Evolutionary conservation across 1,284 basidiomycete genomes (phyloP), one percentile per base, ranked within the genome.

Genomic region (Stygiomarasmius scandens): DNA sequence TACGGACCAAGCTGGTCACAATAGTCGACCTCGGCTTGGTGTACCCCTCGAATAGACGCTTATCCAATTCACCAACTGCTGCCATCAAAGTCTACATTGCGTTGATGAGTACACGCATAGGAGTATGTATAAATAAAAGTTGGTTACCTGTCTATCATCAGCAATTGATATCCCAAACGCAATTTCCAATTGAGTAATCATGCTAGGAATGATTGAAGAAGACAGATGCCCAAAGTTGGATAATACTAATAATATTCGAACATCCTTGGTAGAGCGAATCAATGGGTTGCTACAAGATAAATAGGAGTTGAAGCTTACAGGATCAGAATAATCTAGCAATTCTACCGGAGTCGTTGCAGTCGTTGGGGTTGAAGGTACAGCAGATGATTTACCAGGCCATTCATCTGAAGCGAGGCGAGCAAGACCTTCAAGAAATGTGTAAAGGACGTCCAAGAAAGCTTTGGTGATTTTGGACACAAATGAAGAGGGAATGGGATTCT

Each of bases 351-450:
- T 83, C 19, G 77, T 64, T 10, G 74, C 75, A 43, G 69, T 65
- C 14, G 69, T 66, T 22, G 67, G 62, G 4, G 66, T 64, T 12
- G 70, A 62, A 27, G 72, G 67, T 19, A 74, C 73, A 24, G 66
- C 61, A 27, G 68, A 52, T 34, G 72, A 72, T 49, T 73, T 67
- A 12, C 27, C 45, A 16, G 32, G 32, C 47, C 36, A 25, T 63
- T 89, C 86, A 55, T 89, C 83, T 45, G 92, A 41, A 8, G 94
- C 93, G 12, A 98, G 80, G 55, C 87, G 83, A 23, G 96, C 85
- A 49, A 98, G 77, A 0, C 96, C 96, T 65, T 98, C 95, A 48
- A 98, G 77, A 64, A 97, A 89, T 22, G 90, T 88, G 71, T 96
- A 95, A 27, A 97, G 69, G 0, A 89, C 85, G 67, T 98, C 95